Evolutionary conservation across 208 protist genomes (phyloP), one percentile per base, ranked within the genome.

Genomic region (Trypanosoma brucei): DNA sequence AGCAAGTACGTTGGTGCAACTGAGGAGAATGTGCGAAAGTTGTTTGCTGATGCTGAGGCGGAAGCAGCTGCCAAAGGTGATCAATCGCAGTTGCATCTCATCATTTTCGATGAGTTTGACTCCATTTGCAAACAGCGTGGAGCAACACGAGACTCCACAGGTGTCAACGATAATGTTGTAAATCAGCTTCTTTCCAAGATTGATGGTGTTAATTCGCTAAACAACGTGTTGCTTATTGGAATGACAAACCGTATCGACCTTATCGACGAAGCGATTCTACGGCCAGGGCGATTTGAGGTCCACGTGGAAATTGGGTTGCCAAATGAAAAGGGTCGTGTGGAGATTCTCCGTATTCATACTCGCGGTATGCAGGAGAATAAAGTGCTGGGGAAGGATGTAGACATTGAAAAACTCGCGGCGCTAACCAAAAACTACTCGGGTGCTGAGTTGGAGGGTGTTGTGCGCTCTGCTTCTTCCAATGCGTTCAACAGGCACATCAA

Each of bases 41-140:
- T 99, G 3, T 99, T 99, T 76, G 83, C 68, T 2, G 98, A 99
- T 40, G 99, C 98, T 0, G 97, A 99, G 73, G 83, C 75, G 31
- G 98, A 99, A 72, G 71, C 87, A 60, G 72, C 84, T 2, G 78
- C 86, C 36, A 97, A 92, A 64, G 95, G 95, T 39, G 97, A 99
- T 44, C 89, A 97, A 50, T 97, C 86, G 14, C 80, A 97, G 42
- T 72, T 99, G 22, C 99, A 99, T 72, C 91, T 99, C 35, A 99
- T 99, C 70, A 99, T 99, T 67, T 98, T 99, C 63, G 99, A 99
- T 84, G 99, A 99, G 79, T 97, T 99, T 75, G 98, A 99, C 82
- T 97, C 98, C 42, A 99, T 99, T 70, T 99, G 97, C 77, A 98
- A 98, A 74, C 82, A 97, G 76, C 83, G 98, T 67, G 98, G 98